These are phyloP conservation scores for Russula virescens DNA, from an alignment of 768 basidiomycete genomes.

Conservation along the genomic window DNA sequence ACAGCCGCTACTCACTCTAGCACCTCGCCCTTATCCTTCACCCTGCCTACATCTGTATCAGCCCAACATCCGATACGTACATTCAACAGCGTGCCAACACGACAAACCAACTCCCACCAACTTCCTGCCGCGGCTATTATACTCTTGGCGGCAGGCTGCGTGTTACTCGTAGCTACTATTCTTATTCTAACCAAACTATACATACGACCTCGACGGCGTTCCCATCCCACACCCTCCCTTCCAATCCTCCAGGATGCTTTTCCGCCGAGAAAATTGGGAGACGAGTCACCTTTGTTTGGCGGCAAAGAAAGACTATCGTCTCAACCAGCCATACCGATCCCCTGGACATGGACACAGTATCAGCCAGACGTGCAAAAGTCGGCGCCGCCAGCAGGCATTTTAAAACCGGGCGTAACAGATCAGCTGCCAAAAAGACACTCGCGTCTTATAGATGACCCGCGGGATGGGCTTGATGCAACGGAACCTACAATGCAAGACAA, in stretches of 20 bases:
- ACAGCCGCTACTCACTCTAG: slow-evolving; percentile 6
- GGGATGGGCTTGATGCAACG: neutral
- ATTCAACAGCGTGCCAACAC: slow-evolving; percentile 5
- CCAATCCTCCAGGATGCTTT: slow-evolving; percentile 60
- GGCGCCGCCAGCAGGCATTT: neutral
- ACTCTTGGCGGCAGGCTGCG: slow-evolving; percentile 48
- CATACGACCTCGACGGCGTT: slow-evolving; percentile 44
- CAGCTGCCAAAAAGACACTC: slow-evolving; percentile 11
- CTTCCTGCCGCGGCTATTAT: slow-evolving; percentile 47
- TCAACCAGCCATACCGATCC: slow-evolving; percentile 35
- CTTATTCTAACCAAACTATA: slow-evolving; percentile 45
- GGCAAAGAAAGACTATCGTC: slow-evolving; percentile 58
- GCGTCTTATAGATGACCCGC: slow-evolving; percentile 1
- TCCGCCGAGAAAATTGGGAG: slow-evolving; percentile 42
- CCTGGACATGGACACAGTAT: slow-evolving; percentile 44
- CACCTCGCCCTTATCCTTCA: neutral
- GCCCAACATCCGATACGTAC: slow-evolving; percentile 16
- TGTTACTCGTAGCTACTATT: slow-evolving; percentile 43
- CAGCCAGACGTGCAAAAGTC: slow-evolving; percentile 25
- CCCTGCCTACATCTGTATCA: slow-evolving; percentile 5
- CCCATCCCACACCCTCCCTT: slow-evolving; percentile 66
- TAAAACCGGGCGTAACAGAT: neutral
- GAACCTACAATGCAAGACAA: slow-evolving; percentile 12
- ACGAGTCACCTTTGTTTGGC: slow-evolving; percentile 73
- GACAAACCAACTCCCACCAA: slow-evolving; percentile 29